These are phyloP conservation scores for Apiospora arundinis DNA, from an alignment of 2,329 filamentous ascomycete species.

Conservation along the genomic window DNA sequence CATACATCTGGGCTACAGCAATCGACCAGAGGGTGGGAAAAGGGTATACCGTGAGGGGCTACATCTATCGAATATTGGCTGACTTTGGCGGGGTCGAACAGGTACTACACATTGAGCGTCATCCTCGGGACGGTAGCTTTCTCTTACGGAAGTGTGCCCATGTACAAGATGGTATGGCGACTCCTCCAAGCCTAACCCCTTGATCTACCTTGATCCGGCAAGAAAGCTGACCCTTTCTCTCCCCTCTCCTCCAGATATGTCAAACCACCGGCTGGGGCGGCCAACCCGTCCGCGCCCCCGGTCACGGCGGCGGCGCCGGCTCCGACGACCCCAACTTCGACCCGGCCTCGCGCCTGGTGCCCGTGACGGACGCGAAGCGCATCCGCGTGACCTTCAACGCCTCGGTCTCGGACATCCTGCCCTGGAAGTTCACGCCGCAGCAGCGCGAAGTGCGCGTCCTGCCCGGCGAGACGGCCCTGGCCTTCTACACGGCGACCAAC, in stretches of 20 bases:
- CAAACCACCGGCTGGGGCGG: slow-evolving; percentile 91
- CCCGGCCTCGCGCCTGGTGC: slow-evolving; percentile 77
- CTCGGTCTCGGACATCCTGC: slow-evolving; percentile 91
- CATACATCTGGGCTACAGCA: neutral
- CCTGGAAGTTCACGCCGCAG: slow-evolving; percentile 97
- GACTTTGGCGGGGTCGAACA: slow-evolving; percentile 38
- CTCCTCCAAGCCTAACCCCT: no score
- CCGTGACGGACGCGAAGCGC: slow-evolving; percentile 80
- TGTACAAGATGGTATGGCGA: slow-evolving; percentile 81
- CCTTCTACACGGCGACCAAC: slow-evolving; percentile 98
- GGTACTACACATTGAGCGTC: slow-evolving; percentile 77
- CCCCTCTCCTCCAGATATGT: slow-evolving; percentile 65
- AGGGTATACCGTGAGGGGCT: neutral
- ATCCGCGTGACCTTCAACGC: slow-evolving; percentile 96
- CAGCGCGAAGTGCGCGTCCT: slow-evolving; percentile 95
- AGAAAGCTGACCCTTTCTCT: neutral
- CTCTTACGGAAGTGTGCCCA: slow-evolving; percentile 82
- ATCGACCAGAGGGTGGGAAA: neutral
- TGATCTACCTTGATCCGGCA: neutral
- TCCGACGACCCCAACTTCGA: slow-evolving; percentile 57
- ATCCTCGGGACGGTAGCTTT: slow-evolving; percentile 81
- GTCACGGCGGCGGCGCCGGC: slow-evolving; percentile 61
- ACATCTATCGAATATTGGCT: neutral
- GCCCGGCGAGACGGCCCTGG: slow-evolving; percentile 93
- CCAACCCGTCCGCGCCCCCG: slow-evolving; percentile 83